Conservation (phyloP, 2,329 filamentous ascomycete species). For the Nemania diffusa region DNA sequence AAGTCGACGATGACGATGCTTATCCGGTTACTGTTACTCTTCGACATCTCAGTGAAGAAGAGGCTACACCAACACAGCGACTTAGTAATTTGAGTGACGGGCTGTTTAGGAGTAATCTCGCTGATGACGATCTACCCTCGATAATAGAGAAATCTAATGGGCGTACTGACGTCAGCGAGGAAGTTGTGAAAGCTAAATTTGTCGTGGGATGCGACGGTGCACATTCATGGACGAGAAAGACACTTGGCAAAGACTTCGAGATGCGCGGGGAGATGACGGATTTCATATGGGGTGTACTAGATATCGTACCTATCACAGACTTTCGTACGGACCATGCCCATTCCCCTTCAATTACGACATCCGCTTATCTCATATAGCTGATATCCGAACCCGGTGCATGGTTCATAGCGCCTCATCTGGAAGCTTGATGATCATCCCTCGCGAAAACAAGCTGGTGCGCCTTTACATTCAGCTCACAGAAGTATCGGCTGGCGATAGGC, state of each 20-base stretch:
- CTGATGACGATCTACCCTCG: conserved; percentile 63
- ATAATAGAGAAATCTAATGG: conserved; percentile 46
- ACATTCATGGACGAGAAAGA: conserved; percentile 70
- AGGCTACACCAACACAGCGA: conserved; percentile 58
- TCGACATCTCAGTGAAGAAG: conserved; percentile 64
- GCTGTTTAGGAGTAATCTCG: conserved; percentile 66
- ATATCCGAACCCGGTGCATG: conserved; percentile 67
- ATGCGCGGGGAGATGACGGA: conserved; percentile 66
- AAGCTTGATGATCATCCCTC: conserved; percentile 72
- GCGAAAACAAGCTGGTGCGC: conserved; percentile 71
- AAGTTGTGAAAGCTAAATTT: conserved; percentile 67
- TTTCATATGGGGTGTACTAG: conserved; percentile 61
- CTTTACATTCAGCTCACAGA: conserved; percentile 72
- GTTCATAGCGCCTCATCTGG: conserved; percentile 67
- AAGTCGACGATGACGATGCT: conserved; percentile 57
- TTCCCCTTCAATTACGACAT: not conserved
- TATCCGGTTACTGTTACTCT: conserved; percentile 69
- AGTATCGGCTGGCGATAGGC: conserved; percentile 56
- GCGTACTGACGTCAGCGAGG: conserved; percentile 52
- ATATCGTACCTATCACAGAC: conserved; percentile 57
- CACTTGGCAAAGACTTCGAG: conserved; percentile 61
- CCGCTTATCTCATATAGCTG: conserved; percentile 48
- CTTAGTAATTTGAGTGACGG: conserved; percentile 58
- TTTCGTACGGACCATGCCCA: conserved; percentile 56
- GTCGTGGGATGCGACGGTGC: conserved; percentile 76